Evolutionary conservation across 495 filamentous ascomycete genomes (phyloP).

Genomic region (Lasiosphaeriaceae sp.): DNA sequence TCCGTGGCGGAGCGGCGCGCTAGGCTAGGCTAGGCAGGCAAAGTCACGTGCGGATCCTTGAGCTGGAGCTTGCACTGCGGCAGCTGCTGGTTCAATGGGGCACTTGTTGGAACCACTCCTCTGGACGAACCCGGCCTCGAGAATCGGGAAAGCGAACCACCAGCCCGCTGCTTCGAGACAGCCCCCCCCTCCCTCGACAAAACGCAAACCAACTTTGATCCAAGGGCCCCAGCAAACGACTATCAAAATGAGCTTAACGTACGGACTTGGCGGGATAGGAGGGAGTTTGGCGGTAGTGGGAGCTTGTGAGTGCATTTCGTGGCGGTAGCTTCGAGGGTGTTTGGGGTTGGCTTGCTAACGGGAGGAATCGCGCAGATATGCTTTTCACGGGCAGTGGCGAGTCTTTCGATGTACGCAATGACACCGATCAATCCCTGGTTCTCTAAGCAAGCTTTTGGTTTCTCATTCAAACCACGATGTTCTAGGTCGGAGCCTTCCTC

Average conservation of each 20-base stretch:
- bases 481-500: constrained; percentile 94
- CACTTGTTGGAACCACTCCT: background rate
- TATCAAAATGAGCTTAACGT: constrained; percentile 53
- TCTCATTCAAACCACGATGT: constrained; percentile 57
- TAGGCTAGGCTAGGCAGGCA: background rate
- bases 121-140: background rate
- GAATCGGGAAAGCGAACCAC: background rate
- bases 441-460: constrained; percentile 1
- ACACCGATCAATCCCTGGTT: constrained; percentile 2
- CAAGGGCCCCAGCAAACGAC: constrained; percentile 6
- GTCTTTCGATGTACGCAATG: constrained; percentile 78
- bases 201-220: constrained; percentile 3
- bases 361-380: constrained; percentile 64
- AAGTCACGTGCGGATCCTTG: background rate
- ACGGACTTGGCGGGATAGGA: constrained; percentile 66
- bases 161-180: constrained; percentile 2
- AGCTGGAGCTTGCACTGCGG: background rate
- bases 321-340: too few relatives aligned
- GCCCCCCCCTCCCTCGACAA: background rate
- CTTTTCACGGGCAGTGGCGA: constrained; percentile 96
- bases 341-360: constrained; percentile 31
- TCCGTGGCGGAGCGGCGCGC: background rate
- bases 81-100: background rate
- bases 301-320: too few relatives aligned
- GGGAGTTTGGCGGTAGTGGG: constrained; percentile 77